Percentiles rank a stretch among this genome's conserved stretches.
Evolutionary conservation across 2,329 filamentous ascomycete genomes (phyloP).

Genomic region (Colletotrichum costaricense): DNA sequence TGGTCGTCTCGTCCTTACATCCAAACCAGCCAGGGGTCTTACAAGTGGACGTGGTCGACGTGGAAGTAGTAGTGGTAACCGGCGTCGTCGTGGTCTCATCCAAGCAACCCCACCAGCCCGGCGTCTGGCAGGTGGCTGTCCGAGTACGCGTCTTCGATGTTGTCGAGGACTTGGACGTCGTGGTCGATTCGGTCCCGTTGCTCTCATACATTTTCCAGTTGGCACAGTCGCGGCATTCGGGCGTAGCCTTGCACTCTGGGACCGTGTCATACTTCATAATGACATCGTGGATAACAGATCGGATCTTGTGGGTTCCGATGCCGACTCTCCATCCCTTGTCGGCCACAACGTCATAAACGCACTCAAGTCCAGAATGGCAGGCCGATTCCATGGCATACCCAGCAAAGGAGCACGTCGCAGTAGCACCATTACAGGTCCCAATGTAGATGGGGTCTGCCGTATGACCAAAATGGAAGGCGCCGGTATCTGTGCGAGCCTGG

Average conservation of each 20-base stretch:
- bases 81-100: constrained; percentile 69
- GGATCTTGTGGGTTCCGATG: constrained; percentile 91
- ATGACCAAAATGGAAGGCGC: constrained; percentile 91
- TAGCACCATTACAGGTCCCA: constrained; percentile 91
- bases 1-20: constrained; percentile 65
- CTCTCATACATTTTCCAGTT: constrained; percentile 96
- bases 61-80: constrained; percentile 56
- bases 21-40: constrained; percentile 75
- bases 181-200: constrained; percentile 84
- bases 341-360: constrained; percentile 90
- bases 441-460: constrained; percentile 96
- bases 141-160: constrained; percentile 72
- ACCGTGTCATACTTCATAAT: constrained; percentile 85
- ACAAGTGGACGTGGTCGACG: constrained; percentile 66
- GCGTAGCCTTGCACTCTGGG: constrained; percentile 79
- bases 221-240: constrained; percentile 88
- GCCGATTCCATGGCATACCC: constrained; percentile 93
- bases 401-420: constrained; percentile 88
- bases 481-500: constrained; percentile 78
- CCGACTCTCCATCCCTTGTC: constrained; percentile 94
- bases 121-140: constrained; percentile 89
- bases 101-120: constrained; percentile 90
- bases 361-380: constrained; percentile 91
- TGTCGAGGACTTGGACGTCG: constrained; percentile 66
- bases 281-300: constrained; percentile 87